Percentiles rank a stretch among this genome's conserved stretches.
phyloP scores from a whole-genome alignment of 768 basidiomycete genomes.

The Lepiota brunneoincarnata region DNA sequence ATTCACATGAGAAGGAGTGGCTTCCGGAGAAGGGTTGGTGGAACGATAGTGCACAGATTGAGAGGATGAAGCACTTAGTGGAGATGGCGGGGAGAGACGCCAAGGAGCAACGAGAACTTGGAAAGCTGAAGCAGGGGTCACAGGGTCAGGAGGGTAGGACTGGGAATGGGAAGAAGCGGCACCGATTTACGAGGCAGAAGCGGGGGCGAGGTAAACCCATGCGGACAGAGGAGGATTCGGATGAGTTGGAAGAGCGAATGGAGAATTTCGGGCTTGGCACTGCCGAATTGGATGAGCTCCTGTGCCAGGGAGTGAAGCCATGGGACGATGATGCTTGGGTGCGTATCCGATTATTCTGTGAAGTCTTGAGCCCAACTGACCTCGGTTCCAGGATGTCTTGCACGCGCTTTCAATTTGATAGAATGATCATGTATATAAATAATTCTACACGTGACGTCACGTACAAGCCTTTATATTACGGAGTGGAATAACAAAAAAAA shows the following conservation, averaged over 20 bases:
- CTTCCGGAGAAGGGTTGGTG: slow-evolving; percentile 49
- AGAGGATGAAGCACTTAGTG: slow-evolving; percentile 25
- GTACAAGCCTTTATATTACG: background rate
- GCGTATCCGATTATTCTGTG: background rate
- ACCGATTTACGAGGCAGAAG: background rate
- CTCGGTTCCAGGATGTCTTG: background rate
- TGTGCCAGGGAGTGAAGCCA: slow-evolving; percentile 7
- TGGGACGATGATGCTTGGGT: slow-evolving; percentile 10
- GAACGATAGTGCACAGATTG: slow-evolving; percentile 27
- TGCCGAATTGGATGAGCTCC: background rate
- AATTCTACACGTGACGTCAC: background rate
- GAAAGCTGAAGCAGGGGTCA: background rate
- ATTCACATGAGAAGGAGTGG: slow-evolving; percentile 44
- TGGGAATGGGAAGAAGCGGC: background rate
- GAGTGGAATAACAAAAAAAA: background rate
- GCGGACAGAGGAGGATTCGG: background rate
- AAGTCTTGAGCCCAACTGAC: background rate
- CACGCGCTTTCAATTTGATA: background rate
- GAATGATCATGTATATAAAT: background rate
- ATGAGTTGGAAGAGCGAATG: slow-evolving; percentile 6
- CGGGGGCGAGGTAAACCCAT: background rate
- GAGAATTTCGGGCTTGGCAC: background rate
- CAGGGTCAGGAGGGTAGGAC: background rate
- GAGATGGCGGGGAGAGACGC: slow-evolving; percentile 21
- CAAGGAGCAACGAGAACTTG: slow-evolving; percentile 10